A percentile compares a stretch with the other conserved stretches of the same genome.
These are phyloP conservation scores for Globisporangium viniferum DNA, from an alignment of 352 stramenopile genomes.

Conservation along the genomic window DNA sequence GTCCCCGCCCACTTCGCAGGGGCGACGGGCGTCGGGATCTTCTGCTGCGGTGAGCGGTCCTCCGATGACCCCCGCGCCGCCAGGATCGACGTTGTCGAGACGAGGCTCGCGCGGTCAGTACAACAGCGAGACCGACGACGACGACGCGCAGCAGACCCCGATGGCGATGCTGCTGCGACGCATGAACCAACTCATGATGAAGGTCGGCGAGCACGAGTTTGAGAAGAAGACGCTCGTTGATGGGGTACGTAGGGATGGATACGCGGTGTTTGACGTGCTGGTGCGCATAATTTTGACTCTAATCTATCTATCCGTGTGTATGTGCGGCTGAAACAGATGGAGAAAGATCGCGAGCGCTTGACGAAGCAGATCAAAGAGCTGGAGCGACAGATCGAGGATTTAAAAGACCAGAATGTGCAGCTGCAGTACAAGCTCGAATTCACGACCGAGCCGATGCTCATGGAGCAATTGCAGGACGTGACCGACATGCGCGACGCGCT, in stretches of 20 bases:
- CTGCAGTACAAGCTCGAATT: conserved; percentile 84
- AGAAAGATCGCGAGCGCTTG: conserved; percentile 67
- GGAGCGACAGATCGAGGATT: conserved; percentile 60
- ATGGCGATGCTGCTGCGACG: conserved; percentile 79
- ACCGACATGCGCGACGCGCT: conserved; percentile 81
- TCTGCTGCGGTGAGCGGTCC: background rate
- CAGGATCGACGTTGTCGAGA: conserved; percentile 10
- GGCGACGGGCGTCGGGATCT: background rate
- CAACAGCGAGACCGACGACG: conserved; percentile 18
- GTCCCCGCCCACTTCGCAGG: conserved; percentile 14
- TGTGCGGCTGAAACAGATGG: conserved; percentile 40
- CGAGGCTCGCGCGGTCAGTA: conserved; percentile 9
- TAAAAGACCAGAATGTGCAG: conserved; percentile 81
- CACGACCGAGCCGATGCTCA: conserved; percentile 76
- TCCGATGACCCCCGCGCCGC: conserved; percentile 1
- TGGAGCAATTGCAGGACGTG: conserved; percentile 74
- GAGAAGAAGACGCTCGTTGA: conserved; percentile 86
- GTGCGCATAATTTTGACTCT: background rate
- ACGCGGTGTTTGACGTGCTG: background rate
- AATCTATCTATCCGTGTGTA: background rate
- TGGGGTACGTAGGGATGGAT: conserved; percentile 26
- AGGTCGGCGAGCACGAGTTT: conserved; percentile 83
- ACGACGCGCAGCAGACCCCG: conserved; percentile 20
- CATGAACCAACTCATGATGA: conserved; percentile 83
- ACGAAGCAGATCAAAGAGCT: conserved; percentile 34